Conservation (phyloP, 73 alveolate genomes). For the Uronychia binucleata region DNA sequence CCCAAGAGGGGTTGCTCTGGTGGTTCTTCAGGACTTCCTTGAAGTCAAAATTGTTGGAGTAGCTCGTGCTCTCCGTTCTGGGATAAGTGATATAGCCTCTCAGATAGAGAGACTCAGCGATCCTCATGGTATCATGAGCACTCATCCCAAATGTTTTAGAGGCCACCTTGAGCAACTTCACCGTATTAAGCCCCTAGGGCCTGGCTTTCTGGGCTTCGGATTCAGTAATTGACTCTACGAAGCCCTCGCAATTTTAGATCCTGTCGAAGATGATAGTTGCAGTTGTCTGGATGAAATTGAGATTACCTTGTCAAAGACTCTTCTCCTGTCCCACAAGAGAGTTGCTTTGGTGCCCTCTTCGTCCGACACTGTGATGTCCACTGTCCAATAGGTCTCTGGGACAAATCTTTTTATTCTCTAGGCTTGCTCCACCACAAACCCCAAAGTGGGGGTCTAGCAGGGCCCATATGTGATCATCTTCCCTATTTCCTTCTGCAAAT, state of each 20-base stretch:
- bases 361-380: constrained; percentile 27
- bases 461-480: constrained; percentile 99
- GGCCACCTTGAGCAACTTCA: constrained; percentile 89
- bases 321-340: constrained; percentile 75
- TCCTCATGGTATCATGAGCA: constrained; percentile 96
- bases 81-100: constrained; percentile 99
- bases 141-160: constrained; percentile 94
- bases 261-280: constrained; percentile 41
- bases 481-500: background rate
- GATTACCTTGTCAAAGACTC: constrained; percentile 58
- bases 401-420: constrained; percentile 96
- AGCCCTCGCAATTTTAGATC: constrained; percentile 38
- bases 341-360: constrained; percentile 15
- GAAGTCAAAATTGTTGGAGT: constrained; percentile 90
- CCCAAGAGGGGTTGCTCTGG: constrained; percentile 73
- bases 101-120: constrained; percentile 98
- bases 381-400: constrained; percentile 92
- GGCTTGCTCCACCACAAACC: constrained; percentile 98
- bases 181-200: constrained; percentile 97
- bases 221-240: constrained; percentile 46
- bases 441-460: constrained; percentile 99
- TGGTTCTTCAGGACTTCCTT: constrained; percentile 74
- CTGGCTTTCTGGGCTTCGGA: constrained; percentile 64
- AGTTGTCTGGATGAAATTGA: background rate
- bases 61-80: constrained; percentile 99